These are phyloP conservation scores for Jatropha podagrica DNA, from an alignment of 441 rosid genomes.

Conservation along the genomic window DNA sequence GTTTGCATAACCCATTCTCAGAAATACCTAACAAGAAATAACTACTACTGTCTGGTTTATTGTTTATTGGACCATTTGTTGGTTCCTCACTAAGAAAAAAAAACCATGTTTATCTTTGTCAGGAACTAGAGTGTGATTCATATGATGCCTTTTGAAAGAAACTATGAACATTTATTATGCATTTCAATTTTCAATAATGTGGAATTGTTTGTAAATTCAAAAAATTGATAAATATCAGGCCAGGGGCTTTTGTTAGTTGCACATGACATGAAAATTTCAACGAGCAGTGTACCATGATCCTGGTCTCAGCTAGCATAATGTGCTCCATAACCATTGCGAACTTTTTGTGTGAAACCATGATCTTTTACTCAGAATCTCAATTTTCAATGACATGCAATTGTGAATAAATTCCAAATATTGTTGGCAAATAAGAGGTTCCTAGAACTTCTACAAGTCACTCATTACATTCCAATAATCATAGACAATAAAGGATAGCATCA, in stretches of 20 bases:
- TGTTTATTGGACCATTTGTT: not conserved
- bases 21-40: not conserved
- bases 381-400: not conserved
- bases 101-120: not conserved
- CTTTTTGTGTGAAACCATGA: not conserved
- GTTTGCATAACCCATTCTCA: not conserved
- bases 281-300: not conserved
- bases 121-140: not conserved
- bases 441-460: not conserved
- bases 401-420: not conserved
- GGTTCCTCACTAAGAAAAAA: not conserved
- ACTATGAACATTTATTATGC: not conserved
- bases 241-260: not conserved
- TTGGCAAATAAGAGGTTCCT: not conserved
- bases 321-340: not conserved
- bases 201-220: not conserved
- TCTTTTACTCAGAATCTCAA: not conserved
- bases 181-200: not conserved
- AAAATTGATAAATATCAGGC: not conserved
- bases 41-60: not conserved
- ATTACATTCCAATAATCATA: not conserved
- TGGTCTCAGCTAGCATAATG: not conserved
- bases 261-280: not conserved
- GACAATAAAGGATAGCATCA: not conserved
- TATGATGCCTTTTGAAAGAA: not conserved